Base-by-base conservation (phyloP, 345 rosid genomes). In the Gossypium herbaceum region DNA sequence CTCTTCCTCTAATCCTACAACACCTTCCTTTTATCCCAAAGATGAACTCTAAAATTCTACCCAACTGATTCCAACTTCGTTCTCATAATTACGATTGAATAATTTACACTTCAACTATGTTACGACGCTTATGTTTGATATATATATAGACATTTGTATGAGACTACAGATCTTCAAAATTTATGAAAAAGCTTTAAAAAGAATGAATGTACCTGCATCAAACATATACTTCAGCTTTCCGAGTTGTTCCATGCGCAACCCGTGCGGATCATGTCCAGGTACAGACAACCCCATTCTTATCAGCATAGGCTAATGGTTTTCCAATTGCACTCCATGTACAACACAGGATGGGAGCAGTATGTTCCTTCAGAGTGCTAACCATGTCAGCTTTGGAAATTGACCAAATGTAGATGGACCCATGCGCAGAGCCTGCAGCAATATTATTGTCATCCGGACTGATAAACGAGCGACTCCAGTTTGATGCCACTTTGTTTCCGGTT, bases 371-470 rank as follows among this genome's bases (percentile, higher is more conserved):
- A 20, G 34, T 57, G 15, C 16, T 57, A 70, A 91, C 92, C 27
- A 93, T 91, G 72, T 89, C 91, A 13, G 77, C 91, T 82, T 86
- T 90, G 9, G 93, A 76, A 63, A 90, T 78, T 10, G 98, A 93
- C 97, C 99, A 93, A 16, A 93, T 87, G 74, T 86, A 82, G 15
- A 95, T 87, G 22, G 90, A 86, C 44, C 98, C 98, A 80, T 95
- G 93, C 9, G 86, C 90, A 17, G 98, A 93, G 67, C 98, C 97
- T 39, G 99, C 98, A 74, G 99, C 94, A 39, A 89, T 97, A 58
- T 90, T 86, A 71, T 85, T 86, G 78, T 91, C 91, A 62, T 90
- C 92, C 2, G 97, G 98, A 79, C 98, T 95, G 72, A 91, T 87
- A 77, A 97, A 95, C 2, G 29, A 57, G 62, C 20, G 82, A 84